Evolutionary conservation across 1,139 yeast genomes (phyloP).

Genomic region (Hansenula lynferdii): DNA sequence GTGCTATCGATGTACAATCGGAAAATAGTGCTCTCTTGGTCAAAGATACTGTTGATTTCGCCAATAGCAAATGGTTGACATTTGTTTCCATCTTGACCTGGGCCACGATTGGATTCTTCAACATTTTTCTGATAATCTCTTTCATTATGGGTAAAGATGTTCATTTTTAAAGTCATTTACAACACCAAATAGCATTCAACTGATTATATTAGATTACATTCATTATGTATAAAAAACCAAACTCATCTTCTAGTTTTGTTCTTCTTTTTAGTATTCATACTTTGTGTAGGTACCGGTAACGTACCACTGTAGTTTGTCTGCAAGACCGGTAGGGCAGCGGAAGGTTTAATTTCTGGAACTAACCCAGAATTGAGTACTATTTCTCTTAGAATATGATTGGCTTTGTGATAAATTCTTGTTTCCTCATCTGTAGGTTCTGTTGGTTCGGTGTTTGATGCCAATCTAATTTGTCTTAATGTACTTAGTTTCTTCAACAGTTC

Average conservation of each 20-base stretch:
- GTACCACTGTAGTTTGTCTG: constrained; percentile 75
- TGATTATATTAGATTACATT: constrained; percentile 1
- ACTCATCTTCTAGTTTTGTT: constrained; percentile 21
- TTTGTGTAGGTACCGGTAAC: constrained; percentile 57
- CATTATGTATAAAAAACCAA: too few relatives aligned
- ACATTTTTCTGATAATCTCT: constrained; percentile 64
- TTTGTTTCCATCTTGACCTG: constrained; percentile 59
- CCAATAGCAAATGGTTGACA: constrained; percentile 58
- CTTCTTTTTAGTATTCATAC: constrained; percentile 27
- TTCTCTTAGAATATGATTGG: constrained; percentile 44
- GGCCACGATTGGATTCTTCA: constrained; percentile 66
- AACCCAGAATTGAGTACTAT: constrained; percentile 28
- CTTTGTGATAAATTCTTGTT: constrained; percentile 43
- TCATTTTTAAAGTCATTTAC: constrained; percentile 29
- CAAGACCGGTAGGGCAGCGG: constrained; percentile 53
- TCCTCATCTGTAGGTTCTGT: constrained; percentile 39
- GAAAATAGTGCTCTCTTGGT: constrained; percentile 7
- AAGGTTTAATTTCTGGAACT: constrained; percentile 24
- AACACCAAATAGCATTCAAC: background rate
- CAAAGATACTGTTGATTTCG: constrained; percentile 43
- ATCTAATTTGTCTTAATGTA: constrained; percentile 58
- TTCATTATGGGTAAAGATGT: constrained; percentile 71
- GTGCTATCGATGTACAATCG: background rate
- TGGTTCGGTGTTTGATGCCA: constrained; percentile 31
- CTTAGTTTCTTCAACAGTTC: constrained; percentile 53